These are phyloP conservation scores for Gnetum montanum DNA, from an alignment of 75 land plant genomes.

Conservation along the genomic window DNA sequence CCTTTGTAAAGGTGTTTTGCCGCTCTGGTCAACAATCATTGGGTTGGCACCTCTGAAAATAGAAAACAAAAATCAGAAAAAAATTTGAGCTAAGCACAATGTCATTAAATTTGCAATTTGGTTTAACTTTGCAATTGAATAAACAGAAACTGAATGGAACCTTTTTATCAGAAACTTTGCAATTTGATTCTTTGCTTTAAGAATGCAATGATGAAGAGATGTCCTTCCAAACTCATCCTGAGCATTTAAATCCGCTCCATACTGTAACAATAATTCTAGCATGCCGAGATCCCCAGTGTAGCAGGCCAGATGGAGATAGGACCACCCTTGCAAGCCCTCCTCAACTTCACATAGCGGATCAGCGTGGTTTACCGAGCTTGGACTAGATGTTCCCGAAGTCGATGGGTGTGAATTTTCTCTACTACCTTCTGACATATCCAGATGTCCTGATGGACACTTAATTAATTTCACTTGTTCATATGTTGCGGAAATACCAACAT, in stretches of 20 bases:
- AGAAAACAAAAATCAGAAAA: neutral
- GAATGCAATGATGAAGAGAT: conserved; percentile 82
- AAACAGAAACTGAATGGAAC: conserved; percentile 17
- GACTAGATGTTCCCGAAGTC: conserved; percentile 9
- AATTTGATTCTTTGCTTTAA: conserved; percentile 34
- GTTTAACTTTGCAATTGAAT: neutral
- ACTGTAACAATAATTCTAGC: conserved; percentile 81
- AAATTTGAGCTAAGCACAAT: conserved; percentile 3
- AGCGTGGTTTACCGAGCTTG: conserved; percentile 12
- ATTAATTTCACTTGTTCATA: conserved; percentile 48
- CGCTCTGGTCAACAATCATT: conserved; percentile 52
- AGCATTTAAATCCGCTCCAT: conserved; percentile 76
- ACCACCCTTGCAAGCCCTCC: conserved; percentile 61
- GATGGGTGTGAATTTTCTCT: conserved; percentile 14
- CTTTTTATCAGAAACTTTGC: conserved; percentile 83
- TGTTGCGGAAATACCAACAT: conserved; percentile 35
- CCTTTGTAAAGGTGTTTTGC: conserved; percentile 62
- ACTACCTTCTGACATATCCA: conserved; percentile 12
- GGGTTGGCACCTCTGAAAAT: conserved; percentile 61
- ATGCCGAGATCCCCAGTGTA: conserved; percentile 58
- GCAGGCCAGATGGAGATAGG: conserved; percentile 84
- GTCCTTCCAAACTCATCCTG: conserved; percentile 70
- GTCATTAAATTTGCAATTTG: neutral
- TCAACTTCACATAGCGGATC: conserved; percentile 23
- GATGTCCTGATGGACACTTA: conserved; percentile 5